These are phyloP conservation scores for Penicillium digitatum DNA, from an alignment of 2,329 filamentous ascomycete species.

Conservation along the genomic window DNA sequence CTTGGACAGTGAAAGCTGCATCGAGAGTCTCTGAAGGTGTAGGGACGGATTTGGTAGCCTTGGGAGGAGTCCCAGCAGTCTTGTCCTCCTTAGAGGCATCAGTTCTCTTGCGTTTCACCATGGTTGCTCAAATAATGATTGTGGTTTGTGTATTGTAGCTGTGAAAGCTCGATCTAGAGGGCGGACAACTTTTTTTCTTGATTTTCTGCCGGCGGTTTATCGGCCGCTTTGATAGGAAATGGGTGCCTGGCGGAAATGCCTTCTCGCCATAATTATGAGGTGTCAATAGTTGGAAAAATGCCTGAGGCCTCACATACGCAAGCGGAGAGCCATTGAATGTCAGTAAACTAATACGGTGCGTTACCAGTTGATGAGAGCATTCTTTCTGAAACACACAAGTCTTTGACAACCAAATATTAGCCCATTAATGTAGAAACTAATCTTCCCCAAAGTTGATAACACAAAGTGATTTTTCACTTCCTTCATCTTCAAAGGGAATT, in stretches of 20 bases:
- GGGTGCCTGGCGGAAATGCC: constrained; percentile 4
- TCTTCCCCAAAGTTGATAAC: background rate
- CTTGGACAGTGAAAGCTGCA: constrained; percentile 64
- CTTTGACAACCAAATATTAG: background rate
- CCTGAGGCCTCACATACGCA: constrained; percentile 11
- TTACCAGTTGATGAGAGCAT: constrained; percentile 9
- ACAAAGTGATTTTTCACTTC: background rate
- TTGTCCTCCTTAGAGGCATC: constrained; percentile 28
- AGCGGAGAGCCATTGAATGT: constrained; percentile 9
- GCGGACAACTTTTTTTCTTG: constrained; percentile 17
- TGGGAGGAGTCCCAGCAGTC: constrained; percentile 26
- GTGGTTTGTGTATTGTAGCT: background rate
- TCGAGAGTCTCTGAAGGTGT: constrained; percentile 27
- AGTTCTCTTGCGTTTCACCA: constrained; percentile 48
- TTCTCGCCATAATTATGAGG: constrained; percentile 4
- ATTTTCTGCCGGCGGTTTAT: constrained; percentile 25
- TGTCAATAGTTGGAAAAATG: background rate
- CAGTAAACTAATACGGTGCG: constrained; percentile 11
- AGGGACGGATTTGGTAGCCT: constrained; percentile 33
- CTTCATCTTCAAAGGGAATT: background rate
- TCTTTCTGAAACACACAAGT: background rate
- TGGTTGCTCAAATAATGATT: constrained; percentile 17
- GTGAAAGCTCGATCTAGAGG: constrained; percentile 3
- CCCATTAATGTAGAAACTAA: background rate
- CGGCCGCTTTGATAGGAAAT: constrained; percentile 14